Percentiles rank a stretch among this genome's conserved stretches.
Conservation (phyloP, 2,329 filamentous ascomycete genomes). For the Whalleya microplaca region DNA sequence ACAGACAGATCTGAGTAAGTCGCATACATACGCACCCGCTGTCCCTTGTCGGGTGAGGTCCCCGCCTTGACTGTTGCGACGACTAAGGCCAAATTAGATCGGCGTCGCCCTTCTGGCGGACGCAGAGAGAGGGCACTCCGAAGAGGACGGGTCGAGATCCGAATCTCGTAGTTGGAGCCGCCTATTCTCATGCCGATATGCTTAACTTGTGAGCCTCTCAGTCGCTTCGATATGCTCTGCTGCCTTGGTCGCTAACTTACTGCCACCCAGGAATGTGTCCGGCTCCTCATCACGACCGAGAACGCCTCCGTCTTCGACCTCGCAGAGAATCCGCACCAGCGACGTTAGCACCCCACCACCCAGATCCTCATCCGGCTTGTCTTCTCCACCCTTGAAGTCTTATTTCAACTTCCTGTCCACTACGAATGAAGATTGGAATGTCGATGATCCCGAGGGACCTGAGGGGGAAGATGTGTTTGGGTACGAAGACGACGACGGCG, state of each 20-base stretch:
- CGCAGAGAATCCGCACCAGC: constrained; percentile 55
- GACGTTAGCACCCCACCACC: constrained; percentile 61
- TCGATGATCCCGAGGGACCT: constrained; percentile 59
- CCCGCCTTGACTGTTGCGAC: neutral
- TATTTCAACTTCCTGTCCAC: constrained; percentile 84
- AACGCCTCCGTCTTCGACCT: constrained; percentile 71
- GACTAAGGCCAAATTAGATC: constrained; percentile 57
- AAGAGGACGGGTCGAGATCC: constrained; percentile 63
- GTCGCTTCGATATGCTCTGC: neutral
- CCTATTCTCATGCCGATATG: constrained; percentile 95
- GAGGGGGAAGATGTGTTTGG: constrained; percentile 75
- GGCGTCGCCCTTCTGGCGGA: constrained; percentile 86
- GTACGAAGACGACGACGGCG: constrained; percentile 86
- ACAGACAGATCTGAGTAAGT: constrained; percentile 68
- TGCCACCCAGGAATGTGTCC: constrained; percentile 57
- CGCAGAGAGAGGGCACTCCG: constrained; percentile 55
- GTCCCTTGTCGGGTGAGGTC: constrained; percentile 2
- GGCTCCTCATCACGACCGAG: constrained; percentile 67
- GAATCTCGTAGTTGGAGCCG: constrained; percentile 83
- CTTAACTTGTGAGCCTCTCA: constrained; percentile 67
- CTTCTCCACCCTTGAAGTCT: constrained; percentile 69
- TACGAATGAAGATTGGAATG: constrained; percentile 81
- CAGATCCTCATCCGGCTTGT: constrained; percentile 53
- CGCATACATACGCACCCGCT: constrained; percentile 15
- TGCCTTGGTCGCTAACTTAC: constrained; percentile 10